Evolutionary conservation across 768 basidiomycete genomes (phyloP).

Genomic region (Candolleomyces eurysporus): DNA sequence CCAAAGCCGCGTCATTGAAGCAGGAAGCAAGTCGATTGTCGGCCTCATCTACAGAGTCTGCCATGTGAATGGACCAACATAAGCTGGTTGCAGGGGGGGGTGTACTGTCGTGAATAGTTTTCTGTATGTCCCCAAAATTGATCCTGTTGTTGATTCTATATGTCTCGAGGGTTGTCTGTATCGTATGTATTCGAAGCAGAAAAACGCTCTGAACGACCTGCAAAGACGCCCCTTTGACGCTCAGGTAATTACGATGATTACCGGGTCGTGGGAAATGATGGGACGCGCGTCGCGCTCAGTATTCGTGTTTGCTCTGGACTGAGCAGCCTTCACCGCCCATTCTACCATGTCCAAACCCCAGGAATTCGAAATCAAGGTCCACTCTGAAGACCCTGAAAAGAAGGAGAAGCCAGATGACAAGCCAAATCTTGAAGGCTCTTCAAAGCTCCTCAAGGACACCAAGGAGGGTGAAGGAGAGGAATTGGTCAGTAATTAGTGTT

Average conservation of each 20-base stretch:
- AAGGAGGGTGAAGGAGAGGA: conserved; percentile 70
- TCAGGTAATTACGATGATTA: not conserved
- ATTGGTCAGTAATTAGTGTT: conserved; percentile 55
- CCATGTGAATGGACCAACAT: too few relatives aligned
- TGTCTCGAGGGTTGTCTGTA: too few relatives aligned
- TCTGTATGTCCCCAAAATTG: too few relatives aligned
- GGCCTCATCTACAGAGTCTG: too few relatives aligned
- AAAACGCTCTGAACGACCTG: too few relatives aligned
- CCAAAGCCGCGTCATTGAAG: too few relatives aligned
- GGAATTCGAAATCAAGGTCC: conserved; percentile 60
- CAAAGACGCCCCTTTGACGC: too few relatives aligned
- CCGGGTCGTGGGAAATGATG: conserved; percentile 29
- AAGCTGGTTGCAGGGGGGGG: too few relatives aligned
- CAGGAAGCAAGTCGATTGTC: too few relatives aligned
- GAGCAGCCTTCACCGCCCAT: conserved; percentile 9
- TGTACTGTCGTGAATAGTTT: too few relatives aligned
- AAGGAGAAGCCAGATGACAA: conserved; percentile 52
- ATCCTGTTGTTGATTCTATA: too few relatives aligned
- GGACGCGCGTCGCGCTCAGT: conserved; percentile 56
- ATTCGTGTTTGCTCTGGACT: conserved; percentile 7
- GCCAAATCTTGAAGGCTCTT: conserved; percentile 40
- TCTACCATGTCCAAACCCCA: conserved; percentile 56
- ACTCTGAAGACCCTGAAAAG: conserved; percentile 74
- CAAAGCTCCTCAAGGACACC: conserved; percentile 48
- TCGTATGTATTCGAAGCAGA: too few relatives aligned